Evolutionary conservation across 345 rosid genomes (phyloP), one percentile per base, ranked within the genome.

Genomic region (Camelina neglecta): DNA sequence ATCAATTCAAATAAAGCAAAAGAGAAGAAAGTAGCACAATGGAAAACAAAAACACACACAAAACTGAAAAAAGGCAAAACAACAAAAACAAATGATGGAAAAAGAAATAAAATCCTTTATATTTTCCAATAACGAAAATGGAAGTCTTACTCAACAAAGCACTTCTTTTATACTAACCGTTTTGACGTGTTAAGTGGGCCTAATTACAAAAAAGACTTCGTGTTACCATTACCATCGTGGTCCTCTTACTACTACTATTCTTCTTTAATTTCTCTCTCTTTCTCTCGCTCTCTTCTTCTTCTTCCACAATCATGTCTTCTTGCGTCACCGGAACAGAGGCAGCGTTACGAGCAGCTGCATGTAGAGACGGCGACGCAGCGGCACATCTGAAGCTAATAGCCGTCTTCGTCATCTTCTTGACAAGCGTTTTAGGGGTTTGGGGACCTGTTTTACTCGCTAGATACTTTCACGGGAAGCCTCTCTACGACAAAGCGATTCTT

Each of bases 381-480:
- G 11, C 85, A 38, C 96, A 94, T 73, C 89, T 94, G 4, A 94
- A 94, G 68, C 71, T 89, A 6, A 33, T 85, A 26, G 86, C 98
- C 0, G 16, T 94, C 67, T 13, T 81, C 21, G 80, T 83, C 20
- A 92, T 94, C 77, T 90, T 92, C 82, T 29, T 89, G 71, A 84
- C 97, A 2, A 94, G 96, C 76, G 80, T 86, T 71, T 3, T 84
- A 29, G 98, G 98, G 2, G 85, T 94, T 62, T 83, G 92, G 2
- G 78, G 73, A 8, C 98, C 97, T 0, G 92, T 92, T 39, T 61
- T 92, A 23, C 81, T 94, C 13, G 96, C 97, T 18, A 91, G 88
- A 15, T 83, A 71, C 68, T 94, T 94, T 71, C 93, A 84, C 1
- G 96, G 97, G 0, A 94, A 86, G 67, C 90, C 98, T 49, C 78